These are phyloP conservation scores for Globisporangium apiculatum DNA, from an alignment of 352 stramenopile genomes.

Conservation along the genomic window DNA sequence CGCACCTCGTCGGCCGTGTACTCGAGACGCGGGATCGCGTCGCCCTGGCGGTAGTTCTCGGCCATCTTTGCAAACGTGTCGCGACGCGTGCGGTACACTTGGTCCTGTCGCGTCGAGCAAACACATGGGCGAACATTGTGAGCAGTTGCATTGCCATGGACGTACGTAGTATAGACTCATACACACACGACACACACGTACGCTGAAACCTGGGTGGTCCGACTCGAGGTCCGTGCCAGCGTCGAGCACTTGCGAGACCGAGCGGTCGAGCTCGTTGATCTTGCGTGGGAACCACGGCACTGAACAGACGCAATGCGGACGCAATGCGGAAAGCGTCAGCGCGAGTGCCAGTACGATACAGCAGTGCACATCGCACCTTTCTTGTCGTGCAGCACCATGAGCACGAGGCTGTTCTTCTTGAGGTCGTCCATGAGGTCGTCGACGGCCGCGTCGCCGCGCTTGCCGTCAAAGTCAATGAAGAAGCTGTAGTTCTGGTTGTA, in stretches of 20 bases:
- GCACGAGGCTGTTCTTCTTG: slow-evolving; percentile 77
- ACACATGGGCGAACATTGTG: no score
- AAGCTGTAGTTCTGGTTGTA: slow-evolving; percentile 88
- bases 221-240: slow-evolving; percentile 91
- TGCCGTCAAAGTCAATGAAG: slow-evolving; percentile 91
- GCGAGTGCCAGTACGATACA: not conserved
- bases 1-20: slow-evolving; percentile 93
- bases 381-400: slow-evolving; percentile 93
- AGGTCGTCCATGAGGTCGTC: slow-evolving; percentile 86
- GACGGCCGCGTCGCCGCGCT: slow-evolving; percentile 65
- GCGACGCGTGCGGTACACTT: slow-evolving; percentile 87
- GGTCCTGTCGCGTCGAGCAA: slow-evolving; percentile 33
- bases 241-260: slow-evolving; percentile 81
- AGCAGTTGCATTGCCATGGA: not conserved
- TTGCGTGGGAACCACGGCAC: slow-evolving; percentile 84
- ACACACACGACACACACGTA: slow-evolving; percentile 21
- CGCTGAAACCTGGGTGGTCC: slow-evolving; percentile 94
- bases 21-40: slow-evolving; percentile 90
- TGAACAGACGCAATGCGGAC: slow-evolving; percentile 11
- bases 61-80: slow-evolving; percentile 87
- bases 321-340: not conserved
- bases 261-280: slow-evolving; percentile 74
- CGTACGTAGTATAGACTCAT: no score
- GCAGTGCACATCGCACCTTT: slow-evolving; percentile 44
- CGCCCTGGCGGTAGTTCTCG: slow-evolving; percentile 84